Evolutionary conservation across 768 basidiomycete genomes (phyloP).

Genomic region (Dentipellis fragilis): DNA sequence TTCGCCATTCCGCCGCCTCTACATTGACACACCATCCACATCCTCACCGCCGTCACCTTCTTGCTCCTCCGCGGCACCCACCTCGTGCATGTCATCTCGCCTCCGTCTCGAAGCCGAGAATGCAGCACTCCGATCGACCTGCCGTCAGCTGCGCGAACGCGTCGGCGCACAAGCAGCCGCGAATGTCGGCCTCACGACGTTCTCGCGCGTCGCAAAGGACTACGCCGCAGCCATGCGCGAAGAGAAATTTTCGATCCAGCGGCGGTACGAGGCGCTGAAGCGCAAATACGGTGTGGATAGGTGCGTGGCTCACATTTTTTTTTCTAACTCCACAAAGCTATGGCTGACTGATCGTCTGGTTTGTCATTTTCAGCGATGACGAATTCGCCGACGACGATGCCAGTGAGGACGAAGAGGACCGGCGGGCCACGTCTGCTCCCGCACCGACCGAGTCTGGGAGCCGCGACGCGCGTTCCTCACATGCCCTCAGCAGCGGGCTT

Average conservation of each 20-base stretch:
- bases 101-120: slow-evolving; percentile 10
- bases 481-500: too few species aligned
- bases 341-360: too few species aligned
- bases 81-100: not conserved
- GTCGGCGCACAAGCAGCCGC: slow-evolving; percentile 8
- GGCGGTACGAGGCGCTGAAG: slow-evolving; percentile 9
- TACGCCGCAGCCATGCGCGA: slow-evolving; percentile 1
- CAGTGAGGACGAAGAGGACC: too few species aligned
- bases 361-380: too few species aligned
- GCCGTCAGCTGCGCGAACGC: slow-evolving; percentile 6
- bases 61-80: not conserved
- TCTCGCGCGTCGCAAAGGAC: slow-evolving; percentile 2
- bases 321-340: too few species aligned
- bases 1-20: slow-evolving; percentile 12
- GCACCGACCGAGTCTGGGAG: too few species aligned
- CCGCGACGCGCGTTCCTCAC: too few species aligned
- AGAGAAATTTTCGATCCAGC: slow-evolving; percentile 7
- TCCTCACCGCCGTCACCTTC: not conserved
- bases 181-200: not conserved
- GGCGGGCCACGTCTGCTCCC: too few species aligned
- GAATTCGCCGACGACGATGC: too few species aligned
- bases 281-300: slow-evolving; percentile 5
- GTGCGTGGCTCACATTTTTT: not conserved
- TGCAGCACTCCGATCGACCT: slow-evolving; percentile 5
- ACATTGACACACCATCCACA: slow-evolving; percentile 1